Conservation (phyloP, 2,329 filamentous ascomycete species). For the Daldinia sp. region DNA sequence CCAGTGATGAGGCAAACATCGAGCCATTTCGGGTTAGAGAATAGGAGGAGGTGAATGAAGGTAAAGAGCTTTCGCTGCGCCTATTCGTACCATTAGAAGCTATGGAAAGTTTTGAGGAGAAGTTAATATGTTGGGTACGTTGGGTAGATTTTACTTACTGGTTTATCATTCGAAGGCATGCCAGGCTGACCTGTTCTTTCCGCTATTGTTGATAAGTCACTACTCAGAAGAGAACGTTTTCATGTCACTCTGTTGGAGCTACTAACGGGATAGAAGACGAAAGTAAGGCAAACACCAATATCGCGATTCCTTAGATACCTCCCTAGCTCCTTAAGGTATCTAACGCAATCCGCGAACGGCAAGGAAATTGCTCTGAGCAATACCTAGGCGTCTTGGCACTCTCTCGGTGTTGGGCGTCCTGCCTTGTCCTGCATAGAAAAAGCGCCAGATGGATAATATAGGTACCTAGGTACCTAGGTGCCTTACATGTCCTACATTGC, state of each 20-base stretch:
- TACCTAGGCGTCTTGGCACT: not conserved
- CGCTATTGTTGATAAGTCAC: not conserved
- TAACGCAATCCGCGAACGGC: conserved; percentile 5
- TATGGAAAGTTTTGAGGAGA: not conserved
- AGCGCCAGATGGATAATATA: not conserved
- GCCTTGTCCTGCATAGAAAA: not conserved
- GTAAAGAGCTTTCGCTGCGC: conserved; percentile 35
- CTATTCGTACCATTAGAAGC: conserved; percentile 7
- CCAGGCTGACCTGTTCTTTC: not conserved
- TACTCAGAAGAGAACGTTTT: not conserved
- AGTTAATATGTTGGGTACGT: not conserved
- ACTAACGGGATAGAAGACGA: not conserved
- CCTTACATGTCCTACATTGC: too few species aligned
- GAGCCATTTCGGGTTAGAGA: conserved; percentile 47
- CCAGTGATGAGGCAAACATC: conserved; percentile 53
- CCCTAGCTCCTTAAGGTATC: not conserved
- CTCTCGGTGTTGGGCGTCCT: not conserved
- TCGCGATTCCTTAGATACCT: not conserved
- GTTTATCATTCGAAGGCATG: conserved; percentile 13
- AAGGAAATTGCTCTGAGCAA: not conserved
- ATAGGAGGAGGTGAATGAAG: conserved; percentile 49
- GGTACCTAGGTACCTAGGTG: too few species aligned
- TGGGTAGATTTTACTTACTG: conserved; percentile 10
- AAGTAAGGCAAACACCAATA: not conserved
- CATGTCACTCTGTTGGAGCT: not conserved